Evolutionary conservation across 192 early-diverging fungal species (phyloP).

Genomic region (Mortierella hygrophila): DNA sequence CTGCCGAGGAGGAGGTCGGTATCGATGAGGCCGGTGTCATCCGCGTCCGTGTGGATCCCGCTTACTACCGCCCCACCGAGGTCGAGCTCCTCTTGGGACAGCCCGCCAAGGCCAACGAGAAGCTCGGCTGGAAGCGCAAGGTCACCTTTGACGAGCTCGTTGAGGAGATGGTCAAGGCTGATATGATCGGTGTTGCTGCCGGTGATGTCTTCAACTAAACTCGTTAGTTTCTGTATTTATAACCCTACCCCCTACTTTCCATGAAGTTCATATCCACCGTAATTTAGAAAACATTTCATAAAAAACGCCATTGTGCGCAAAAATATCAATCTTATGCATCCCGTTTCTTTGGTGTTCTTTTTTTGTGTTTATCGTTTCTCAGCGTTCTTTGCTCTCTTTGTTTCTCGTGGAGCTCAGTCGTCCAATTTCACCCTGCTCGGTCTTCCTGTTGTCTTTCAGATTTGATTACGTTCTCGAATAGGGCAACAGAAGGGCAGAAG

Average conservation of each 20-base stretch:
- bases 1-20: constrained; percentile 72
- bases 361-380: neutral
- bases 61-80: constrained; percentile 86
- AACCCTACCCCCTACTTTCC: neutral
- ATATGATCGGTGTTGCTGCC: constrained; percentile 61
- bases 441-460: too few relatives aligned
- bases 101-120: constrained; percentile 76
- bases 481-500: too few relatives aligned
- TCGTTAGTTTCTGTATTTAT: neutral
- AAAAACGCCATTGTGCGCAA: constrained; percentile 1
- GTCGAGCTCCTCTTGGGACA: constrained; percentile 82
- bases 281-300: neutral
- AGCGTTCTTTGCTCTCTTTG: neutral
- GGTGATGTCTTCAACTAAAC: constrained; percentile 45
- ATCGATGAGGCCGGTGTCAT: constrained; percentile 66
- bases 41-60: constrained; percentile 75
- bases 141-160: constrained; percentile 78
- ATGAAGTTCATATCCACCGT: constrained; percentile 4
- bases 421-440: too few relatives aligned
- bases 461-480: too few relatives aligned
- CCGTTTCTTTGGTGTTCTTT: neutral
- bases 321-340: neutral
- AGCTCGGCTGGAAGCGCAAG: constrained; percentile 76
- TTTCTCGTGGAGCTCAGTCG: too few relatives aligned
- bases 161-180: constrained; percentile 74